Evolutionary conservation across 768 basidiomycete species (phyloP).

Genomic region (Tricholoma flavovirens): DNA sequence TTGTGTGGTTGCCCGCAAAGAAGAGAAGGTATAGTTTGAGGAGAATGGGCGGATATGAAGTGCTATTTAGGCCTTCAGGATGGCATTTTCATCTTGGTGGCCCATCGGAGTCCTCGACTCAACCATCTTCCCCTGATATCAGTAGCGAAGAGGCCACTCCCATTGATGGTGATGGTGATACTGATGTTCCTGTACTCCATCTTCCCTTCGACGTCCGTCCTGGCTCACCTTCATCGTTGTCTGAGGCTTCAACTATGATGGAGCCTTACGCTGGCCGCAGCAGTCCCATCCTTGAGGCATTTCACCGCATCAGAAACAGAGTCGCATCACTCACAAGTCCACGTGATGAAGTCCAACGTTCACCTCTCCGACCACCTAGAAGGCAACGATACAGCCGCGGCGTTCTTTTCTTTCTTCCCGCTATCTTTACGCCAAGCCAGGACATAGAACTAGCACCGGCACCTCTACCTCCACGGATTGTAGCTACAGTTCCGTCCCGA

Average conservation of each 20-base stretch:
- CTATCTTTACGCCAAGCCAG: conserved; percentile 57
- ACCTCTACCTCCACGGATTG: conserved; percentile 20
- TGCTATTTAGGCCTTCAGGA: conserved; percentile 66
- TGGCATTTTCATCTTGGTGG: conserved; percentile 71
- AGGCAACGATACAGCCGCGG: conserved; percentile 47
- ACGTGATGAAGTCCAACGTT: conserved; percentile 36
- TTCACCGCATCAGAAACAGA: conserved; percentile 53
- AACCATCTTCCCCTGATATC: conserved; percentile 36
- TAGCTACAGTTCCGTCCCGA: conserved; percentile 19
- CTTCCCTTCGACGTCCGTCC: conserved; percentile 57
- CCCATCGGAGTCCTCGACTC: conserved; percentile 42
- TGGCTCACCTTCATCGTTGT: conserved; percentile 45
- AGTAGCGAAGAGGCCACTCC: conserved; percentile 34
- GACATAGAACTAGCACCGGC: conserved; percentile 40
- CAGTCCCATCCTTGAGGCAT: conserved; percentile 47
- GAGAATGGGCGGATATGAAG: conserved; percentile 69
- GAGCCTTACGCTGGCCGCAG: conserved; percentile 39
- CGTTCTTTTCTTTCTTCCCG: conserved; percentile 77
- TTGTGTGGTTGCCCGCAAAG: conserved; percentile 54
- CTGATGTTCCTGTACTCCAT: conserved; percentile 52
- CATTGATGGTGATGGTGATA: conserved; percentile 43
- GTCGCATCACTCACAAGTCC: conserved; percentile 41
- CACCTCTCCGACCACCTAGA: conserved; percentile 42
- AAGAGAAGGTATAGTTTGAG: conserved; percentile 56
- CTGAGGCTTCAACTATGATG: conserved; percentile 38